phyloP scores from a whole-genome alignment of 2,329 filamentous ascomycete genomes.

The Calonectria montana region DNA sequence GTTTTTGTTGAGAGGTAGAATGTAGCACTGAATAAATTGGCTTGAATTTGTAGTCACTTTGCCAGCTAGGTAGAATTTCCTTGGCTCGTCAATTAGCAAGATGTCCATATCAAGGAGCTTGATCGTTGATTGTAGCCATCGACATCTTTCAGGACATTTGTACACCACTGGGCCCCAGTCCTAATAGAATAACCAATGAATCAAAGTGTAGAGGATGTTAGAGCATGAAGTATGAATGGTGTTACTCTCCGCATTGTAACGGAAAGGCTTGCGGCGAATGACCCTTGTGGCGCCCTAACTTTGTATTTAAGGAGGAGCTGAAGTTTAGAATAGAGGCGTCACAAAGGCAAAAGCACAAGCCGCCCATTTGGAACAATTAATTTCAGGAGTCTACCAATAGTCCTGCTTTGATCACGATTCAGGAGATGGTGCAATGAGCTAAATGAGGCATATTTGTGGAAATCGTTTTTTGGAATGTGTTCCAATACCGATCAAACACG shows the following conservation, averaged over 20 bases:
- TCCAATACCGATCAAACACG: neutral
- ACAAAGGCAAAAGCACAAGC: neutral
- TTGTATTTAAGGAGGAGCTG: neutral
- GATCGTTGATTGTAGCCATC: too few relatives aligned
- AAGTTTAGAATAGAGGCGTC: neutral
- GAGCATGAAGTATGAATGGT: neutral
- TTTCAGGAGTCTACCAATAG: neutral
- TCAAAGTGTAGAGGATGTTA: neutral
- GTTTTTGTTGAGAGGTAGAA: too few relatives aligned
- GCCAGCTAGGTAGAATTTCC: too few relatives aligned
- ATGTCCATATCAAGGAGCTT: too few relatives aligned
- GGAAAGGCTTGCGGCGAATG: neutral
- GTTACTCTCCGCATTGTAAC: neutral
- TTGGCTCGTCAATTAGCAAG: too few relatives aligned
- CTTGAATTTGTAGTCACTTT: too few relatives aligned
- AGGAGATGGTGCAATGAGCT: neutral
- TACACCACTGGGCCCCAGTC: too few relatives aligned
- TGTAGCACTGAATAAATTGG: too few relatives aligned
- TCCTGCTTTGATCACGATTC: neutral
- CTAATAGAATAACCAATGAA: too few relatives aligned
- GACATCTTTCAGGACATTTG: too few relatives aligned
- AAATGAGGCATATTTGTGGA: neutral
- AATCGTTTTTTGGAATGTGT: neutral
- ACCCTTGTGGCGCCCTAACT: neutral
- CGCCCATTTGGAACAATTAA: neutral